A percentile compares a stretch with the other conserved stretches of the same genome.
These are phyloP conservation scores for Prunus armeniaca DNA, from an alignment of 306 rosid species.

Conservation along the genomic window DNA sequence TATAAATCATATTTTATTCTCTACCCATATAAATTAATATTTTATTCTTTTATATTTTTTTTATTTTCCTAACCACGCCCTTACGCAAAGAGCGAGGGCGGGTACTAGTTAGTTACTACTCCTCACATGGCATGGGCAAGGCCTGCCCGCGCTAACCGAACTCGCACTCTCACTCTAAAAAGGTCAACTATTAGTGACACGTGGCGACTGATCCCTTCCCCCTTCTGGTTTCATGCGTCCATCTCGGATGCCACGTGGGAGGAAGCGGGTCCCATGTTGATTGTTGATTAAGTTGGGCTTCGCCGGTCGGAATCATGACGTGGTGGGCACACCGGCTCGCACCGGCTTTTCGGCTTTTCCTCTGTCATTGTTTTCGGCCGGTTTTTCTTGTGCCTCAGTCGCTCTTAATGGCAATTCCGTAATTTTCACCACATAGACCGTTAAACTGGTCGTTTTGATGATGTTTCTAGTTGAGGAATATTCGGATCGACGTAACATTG, in stretches of 20 bases:
- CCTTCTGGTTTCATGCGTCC: slow-evolving; percentile 13
- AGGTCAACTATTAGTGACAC: slow-evolving; percentile 17
- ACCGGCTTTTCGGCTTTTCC: slow-evolving; percentile 28
- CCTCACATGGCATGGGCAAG: slow-evolving; percentile 49
- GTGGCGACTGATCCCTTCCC: slow-evolving; percentile 17
- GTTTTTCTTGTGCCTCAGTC: slow-evolving; percentile 24
- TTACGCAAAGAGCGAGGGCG: slow-evolving; percentile 14
- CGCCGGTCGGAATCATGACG: slow-evolving; percentile 50
- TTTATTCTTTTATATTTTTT: background rate
- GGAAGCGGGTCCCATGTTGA: slow-evolving; percentile 23
- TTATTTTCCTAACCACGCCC: slow-evolving; percentile 21
- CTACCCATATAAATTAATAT: background rate
- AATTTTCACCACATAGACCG: background rate
- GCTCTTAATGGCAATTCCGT: background rate
- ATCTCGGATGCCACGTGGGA: slow-evolving; percentile 53
- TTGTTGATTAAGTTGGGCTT: slow-evolving; percentile 38
- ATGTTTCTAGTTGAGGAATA: background rate
- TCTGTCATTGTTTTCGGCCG: slow-evolving; percentile 23
- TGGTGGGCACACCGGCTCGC: slow-evolving; percentile 29
- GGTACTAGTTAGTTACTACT: background rate
- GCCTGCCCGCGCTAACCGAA: slow-evolving; percentile 37
- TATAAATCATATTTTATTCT: background rate
- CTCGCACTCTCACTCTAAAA: background rate
- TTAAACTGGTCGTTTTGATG: background rate
- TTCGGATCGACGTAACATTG: background rate